Evolutionary conservation across 2,329 filamentous ascomycete species (phyloP).

Genomic region (Calonectria ilicicola): DNA sequence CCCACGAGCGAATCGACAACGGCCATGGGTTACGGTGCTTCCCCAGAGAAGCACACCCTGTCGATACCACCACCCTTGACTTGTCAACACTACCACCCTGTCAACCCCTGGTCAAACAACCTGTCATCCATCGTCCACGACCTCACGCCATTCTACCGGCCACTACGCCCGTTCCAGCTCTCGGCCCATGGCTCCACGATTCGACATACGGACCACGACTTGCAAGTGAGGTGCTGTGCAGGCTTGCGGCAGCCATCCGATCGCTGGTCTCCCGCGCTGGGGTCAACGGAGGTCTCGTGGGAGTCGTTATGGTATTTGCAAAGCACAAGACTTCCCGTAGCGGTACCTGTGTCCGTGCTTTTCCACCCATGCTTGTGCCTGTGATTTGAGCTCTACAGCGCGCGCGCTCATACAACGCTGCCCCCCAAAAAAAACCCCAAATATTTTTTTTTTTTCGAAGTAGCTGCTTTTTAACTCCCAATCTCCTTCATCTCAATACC

Average conservation of each 20-base stretch:
- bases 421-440: background rate
- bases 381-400: conserved; percentile 3
- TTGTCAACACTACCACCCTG: conserved; percentile 9
- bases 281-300: background rate
- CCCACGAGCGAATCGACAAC: conserved; percentile 29
- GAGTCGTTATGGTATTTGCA: background rate
- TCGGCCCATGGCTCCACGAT: conserved; percentile 42
- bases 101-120: conserved; percentile 5
- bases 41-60: conserved; percentile 38
- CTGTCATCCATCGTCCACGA: conserved; percentile 26
- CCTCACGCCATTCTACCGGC: conserved; percentile 46
- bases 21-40: conserved; percentile 25
- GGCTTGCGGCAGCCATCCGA: conserved; percentile 37
- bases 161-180: conserved; percentile 43
- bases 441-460: background rate
- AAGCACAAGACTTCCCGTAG: background rate
- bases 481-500: conserved; percentile 6
- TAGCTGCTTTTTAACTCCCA: conserved; percentile 3
- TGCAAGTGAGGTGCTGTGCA: conserved; percentile 27
- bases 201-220: conserved; percentile 36
- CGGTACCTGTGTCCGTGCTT: background rate
- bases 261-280: conserved; percentile 18
- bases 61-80: conserved; percentile 21
- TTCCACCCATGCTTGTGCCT: background rate
- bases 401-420: background rate